Evolutionary conservation across 495 filamentous ascomycete species (phyloP).

Genomic region (Penicillium manginii): DNA sequence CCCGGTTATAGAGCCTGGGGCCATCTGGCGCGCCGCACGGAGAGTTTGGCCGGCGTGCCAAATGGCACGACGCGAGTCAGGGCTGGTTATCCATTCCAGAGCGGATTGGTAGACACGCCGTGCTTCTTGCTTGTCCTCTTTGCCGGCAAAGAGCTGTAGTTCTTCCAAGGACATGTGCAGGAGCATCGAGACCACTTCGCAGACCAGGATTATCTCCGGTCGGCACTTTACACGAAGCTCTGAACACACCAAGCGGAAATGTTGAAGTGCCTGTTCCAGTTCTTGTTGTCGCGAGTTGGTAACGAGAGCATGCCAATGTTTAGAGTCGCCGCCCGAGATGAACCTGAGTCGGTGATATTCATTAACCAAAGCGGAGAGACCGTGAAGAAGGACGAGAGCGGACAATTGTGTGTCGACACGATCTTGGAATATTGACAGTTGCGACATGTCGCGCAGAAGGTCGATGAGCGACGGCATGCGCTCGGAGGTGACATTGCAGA

Average conservation of each 20-base stretch:
- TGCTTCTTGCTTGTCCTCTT: slow-evolving; percentile 64
- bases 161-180: slow-evolving; percentile 65
- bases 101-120: slow-evolving; percentile 55
- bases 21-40: slow-evolving; percentile 53
- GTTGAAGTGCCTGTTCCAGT: slow-evolving; percentile 45
- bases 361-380: slow-evolving; percentile 60
- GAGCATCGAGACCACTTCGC: slow-evolving; percentile 61
- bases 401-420: slow-evolving; percentile 55
- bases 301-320: slow-evolving; percentile 51
- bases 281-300: slow-evolving; percentile 57
- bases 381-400: slow-evolving; percentile 57
- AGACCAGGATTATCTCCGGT: slow-evolving; percentile 46
- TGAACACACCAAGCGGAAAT: slow-evolving; percentile 46
- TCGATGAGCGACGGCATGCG: slow-evolving; percentile 54
- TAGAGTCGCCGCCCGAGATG: slow-evolving; percentile 42
- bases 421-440: slow-evolving; percentile 40
- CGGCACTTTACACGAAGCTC: slow-evolving; percentile 23
- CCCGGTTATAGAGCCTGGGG: slow-evolving; percentile 51
- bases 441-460: slow-evolving; percentile 54
- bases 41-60: slow-evolving; percentile 69
- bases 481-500: slow-evolving; percentile 37
- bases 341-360: slow-evolving; percentile 62
- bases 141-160: slow-evolving; percentile 65
- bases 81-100: slow-evolving; percentile 54
- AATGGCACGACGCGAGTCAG: slow-evolving; percentile 57